Conservation (phyloP, 768 basidiomycete genomes). For the Boletellus emodensis region DNA sequence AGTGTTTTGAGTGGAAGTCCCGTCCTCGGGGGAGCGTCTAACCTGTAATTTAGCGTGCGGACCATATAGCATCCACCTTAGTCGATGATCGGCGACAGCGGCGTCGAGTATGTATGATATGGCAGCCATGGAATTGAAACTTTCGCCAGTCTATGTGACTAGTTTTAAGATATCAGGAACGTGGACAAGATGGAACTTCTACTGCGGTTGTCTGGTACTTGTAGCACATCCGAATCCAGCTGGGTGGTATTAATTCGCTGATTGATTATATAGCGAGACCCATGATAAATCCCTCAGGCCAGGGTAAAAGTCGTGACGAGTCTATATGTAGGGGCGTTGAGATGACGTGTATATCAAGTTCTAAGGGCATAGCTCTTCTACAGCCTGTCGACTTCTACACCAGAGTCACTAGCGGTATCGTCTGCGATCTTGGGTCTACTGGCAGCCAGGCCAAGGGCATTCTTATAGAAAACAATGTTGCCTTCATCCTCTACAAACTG, state of each 20-base stretch:
- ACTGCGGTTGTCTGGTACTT: background rate
- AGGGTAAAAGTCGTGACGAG: background rate
- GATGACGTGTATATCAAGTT: constrained; percentile 5
- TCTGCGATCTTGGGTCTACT: constrained; percentile 65
- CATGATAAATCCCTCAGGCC: background rate
- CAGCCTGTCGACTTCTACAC: constrained; percentile 50
- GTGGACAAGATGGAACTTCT: background rate
- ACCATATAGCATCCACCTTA: too few species aligned
- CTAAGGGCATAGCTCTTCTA: constrained; percentile 17
- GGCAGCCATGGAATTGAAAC: too few species aligned
- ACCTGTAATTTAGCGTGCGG: too few species aligned
- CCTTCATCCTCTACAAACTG: constrained; percentile 94
- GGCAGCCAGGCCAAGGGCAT: constrained; percentile 73
- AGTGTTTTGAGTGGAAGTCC: too few species aligned
- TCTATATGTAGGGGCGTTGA: constrained; percentile 9
- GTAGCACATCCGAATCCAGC: background rate
- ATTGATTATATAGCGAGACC: background rate
- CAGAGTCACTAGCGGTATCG: constrained; percentile 57
- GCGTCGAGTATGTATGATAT: too few species aligned
- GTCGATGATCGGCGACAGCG: too few species aligned
- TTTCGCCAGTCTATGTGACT: too few species aligned
- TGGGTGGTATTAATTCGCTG: background rate
- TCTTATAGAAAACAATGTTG: constrained; percentile 88
- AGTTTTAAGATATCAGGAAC: too few species aligned
- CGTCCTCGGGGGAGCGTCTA: too few species aligned